Evolutionary conservation across 495 filamentous ascomycete genomes (phyloP).

Genomic region (Xylaria acuta): DNA sequence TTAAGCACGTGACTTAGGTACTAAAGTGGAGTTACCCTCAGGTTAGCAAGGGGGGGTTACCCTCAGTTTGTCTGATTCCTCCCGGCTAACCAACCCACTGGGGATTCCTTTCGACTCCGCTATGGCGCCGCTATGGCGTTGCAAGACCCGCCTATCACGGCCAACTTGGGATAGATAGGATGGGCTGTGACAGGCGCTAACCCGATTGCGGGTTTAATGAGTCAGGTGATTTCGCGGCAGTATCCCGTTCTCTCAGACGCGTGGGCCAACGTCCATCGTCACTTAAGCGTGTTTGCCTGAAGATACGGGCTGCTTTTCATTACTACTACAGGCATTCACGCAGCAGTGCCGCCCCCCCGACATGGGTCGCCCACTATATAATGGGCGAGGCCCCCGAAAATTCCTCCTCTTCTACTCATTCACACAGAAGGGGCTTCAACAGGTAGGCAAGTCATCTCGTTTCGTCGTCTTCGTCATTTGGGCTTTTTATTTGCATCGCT

Average conservation of each 20-base stretch:
- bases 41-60: no score
- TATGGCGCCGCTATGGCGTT: neutral
- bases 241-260: conserved; percentile 40
- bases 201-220: conserved; percentile 31
- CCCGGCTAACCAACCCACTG: no score
- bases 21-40: no score
- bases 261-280: conserved; percentile 42
- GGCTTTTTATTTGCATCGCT: conserved; percentile 9
- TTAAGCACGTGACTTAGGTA: no score
- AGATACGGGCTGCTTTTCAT: conserved; percentile 21
- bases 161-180: conserved; percentile 12
- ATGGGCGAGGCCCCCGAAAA: conserved; percentile 32
- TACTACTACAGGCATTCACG: conserved; percentile 26
- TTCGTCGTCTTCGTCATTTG: conserved; percentile 6
- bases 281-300: conserved; percentile 43
- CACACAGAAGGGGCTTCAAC: conserved; percentile 16
- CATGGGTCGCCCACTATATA: conserved; percentile 44
- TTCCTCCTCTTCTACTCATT: conserved; percentile 24
- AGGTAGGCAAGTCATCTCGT: conserved; percentile 18
- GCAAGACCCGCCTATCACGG: conserved; percentile 18
- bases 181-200: conserved; percentile 28
- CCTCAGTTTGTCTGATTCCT: no score
- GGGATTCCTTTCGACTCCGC: conserved; percentile 11
- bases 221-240: conserved; percentile 43
- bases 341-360: conserved; percentile 27